Evolutionary conservation across 176 grass and related monocot genomes (phyloP), one percentile per base, ranked within the genome.

Genomic region (Themeda triandra): DNA sequence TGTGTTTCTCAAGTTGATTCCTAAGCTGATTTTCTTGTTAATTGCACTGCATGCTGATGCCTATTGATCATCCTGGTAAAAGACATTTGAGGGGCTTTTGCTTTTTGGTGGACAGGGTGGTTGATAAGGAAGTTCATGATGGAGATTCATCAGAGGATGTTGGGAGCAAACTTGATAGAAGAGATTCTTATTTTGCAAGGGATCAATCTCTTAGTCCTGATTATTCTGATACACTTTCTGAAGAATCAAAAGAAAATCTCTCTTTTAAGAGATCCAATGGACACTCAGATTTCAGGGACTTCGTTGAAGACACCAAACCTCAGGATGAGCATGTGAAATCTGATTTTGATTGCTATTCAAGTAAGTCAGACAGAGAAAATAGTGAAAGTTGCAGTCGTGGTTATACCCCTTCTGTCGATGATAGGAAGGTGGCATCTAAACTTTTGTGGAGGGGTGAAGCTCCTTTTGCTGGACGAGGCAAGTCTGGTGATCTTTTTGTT

Each of bases 181-280:
- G 80, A 75, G 67, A 63, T 90, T 87, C 87, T 76, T 54, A 59
- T 68, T 79, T 19, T 85, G 56, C 46, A 69, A 80, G 73, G 63
- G 74, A 17, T 24, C 72, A 45, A 64, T 80, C 58, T 75, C 78
- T 59, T 56, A 83, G 71, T 70, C 69, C 74, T 80, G 72, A 77
- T 77, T 81, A 88, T 86, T 79, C 83, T 71, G 88, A 83, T 83
- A 65, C 35, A 30, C 66, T 66, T 92, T 92, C 89, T 87, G 80
- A 72, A 88, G 85, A 82, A 89, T 97, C 83, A 31, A 59, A 77
- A 27, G 79, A 90, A 71, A 77, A 86, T 60, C 25, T 40, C 32
- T 79, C 59, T 88, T 92, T 88, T 70, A 90, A 94, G 80, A 86
- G 83, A 84, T 77, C 31, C n/a, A 60, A 54, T 68, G 31, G 71